A percentile compares a stretch with the other conserved stretches of the same genome.
phyloP scores from a whole-genome alignment of 768 basidiomycete genomes.

The Cyclocybe cylindracea region DNA sequence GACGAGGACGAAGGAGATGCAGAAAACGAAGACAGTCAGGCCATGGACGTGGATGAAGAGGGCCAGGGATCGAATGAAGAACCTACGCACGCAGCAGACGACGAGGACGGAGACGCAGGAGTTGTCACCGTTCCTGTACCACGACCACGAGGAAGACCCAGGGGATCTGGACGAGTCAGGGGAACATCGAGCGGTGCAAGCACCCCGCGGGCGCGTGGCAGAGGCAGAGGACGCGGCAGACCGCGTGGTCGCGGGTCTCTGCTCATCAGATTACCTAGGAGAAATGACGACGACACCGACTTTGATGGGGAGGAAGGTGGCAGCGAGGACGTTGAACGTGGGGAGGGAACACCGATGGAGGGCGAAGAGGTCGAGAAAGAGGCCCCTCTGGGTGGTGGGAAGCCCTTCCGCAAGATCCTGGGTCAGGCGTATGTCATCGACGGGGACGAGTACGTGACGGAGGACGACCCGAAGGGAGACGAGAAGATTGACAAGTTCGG shows the following conservation, averaged over 20 bases:
- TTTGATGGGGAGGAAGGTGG: conserved; percentile 15
- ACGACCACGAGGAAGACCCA: conserved; percentile 42
- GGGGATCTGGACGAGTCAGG: conserved; percentile 29
- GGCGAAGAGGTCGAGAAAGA: conserved; percentile 42
- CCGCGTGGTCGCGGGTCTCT: conserved; percentile 33
- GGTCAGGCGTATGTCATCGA: conserved; percentile 78
- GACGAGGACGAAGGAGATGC: conserved; percentile 31
- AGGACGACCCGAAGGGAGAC: conserved; percentile 84
- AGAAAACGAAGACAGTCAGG: conserved; percentile 28
- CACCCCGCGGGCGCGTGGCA: conserved; percentile 26
- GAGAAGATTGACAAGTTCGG: conserved; percentile 89
- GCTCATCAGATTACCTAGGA: conserved; percentile 30
- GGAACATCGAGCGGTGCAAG: conserved; percentile 14
- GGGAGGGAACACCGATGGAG: conserved; percentile 34
- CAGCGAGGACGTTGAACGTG: conserved; percentile 21
- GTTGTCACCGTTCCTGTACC: conserved; percentile 31
- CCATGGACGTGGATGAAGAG: conserved; percentile 40
- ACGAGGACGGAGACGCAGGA: conserved; percentile 27
- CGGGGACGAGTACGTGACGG: conserved; percentile 86
- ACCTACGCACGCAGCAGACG: conserved; percentile 37
- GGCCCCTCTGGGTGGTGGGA: conserved; percentile 53
- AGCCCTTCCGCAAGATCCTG: conserved; percentile 73
- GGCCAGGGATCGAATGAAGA: conserved; percentile 34
- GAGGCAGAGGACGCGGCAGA: conserved; percentile 35
- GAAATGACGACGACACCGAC: conserved; percentile 31